Percentiles rank a stretch among this genome's conserved stretches.
These are phyloP conservation scores for Eremothecium sinecaudum DNA, from an alignment of 1,139 yeast genomes.

Conservation along the genomic window DNA sequence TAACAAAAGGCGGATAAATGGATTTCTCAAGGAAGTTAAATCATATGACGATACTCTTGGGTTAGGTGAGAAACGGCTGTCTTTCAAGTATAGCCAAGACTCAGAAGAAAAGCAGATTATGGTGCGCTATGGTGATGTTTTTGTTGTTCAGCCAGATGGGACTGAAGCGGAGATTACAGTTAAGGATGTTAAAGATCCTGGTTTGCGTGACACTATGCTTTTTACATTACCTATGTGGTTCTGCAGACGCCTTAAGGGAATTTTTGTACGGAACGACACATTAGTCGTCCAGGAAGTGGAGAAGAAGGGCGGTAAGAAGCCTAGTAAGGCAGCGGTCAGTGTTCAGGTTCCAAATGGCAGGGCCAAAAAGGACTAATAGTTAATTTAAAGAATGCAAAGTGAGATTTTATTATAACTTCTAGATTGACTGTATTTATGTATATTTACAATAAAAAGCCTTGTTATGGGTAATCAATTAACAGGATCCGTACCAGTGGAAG, in stretches of 20 bases:
- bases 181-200: constrained; percentile 33
- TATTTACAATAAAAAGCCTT: background rate
- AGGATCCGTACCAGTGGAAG: background rate
- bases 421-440: too few relatives aligned
- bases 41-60: constrained; percentile 56
- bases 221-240: constrained; percentile 38
- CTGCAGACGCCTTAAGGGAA: constrained; percentile 1
- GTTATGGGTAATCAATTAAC: background rate
- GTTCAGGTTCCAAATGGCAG: too few relatives aligned
- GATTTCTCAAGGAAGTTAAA: constrained; percentile 44
- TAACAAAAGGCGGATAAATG: constrained; percentile 48
- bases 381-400: too few relatives aligned
- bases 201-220: constrained; percentile 48
- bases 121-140: constrained; percentile 68
- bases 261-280: background rate
- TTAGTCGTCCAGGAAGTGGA: constrained; percentile 6
- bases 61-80: constrained; percentile 27
- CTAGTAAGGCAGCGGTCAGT: too few relatives aligned
- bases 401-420: too few relatives aligned
- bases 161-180: constrained; percentile 29
- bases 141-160: constrained; percentile 46
- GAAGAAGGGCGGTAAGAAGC: too few relatives aligned
- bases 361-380: constrained; percentile 37
- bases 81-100: constrained; percentile 32
- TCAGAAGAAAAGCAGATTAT: constrained; percentile 49